Percentiles rank a stretch among this genome's conserved stretches.
Evolutionary conservation across 2,329 filamentous ascomycete genomes (phyloP).

Genomic region (Scolecobasidium constrictum): DNA sequence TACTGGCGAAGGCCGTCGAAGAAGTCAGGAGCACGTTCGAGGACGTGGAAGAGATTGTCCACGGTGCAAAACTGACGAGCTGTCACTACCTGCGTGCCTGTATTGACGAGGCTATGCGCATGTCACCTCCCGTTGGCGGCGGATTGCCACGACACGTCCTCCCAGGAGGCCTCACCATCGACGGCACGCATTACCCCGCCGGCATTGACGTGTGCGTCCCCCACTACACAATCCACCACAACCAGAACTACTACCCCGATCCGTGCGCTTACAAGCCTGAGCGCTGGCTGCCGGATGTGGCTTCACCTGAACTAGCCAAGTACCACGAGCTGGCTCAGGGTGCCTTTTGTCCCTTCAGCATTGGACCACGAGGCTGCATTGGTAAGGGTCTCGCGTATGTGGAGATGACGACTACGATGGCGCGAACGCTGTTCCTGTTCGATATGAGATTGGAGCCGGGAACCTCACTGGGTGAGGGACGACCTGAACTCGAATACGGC

Average conservation of each 20-base stretch:
- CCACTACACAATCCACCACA: conserved; percentile 28
- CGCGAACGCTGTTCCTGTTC: conserved; percentile 49
- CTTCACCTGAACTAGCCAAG: conserved; percentile 10
- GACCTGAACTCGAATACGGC: conserved; percentile 39
- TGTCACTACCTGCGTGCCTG: conserved; percentile 26
- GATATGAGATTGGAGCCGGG: conserved; percentile 35
- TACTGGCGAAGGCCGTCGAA: conserved; percentile 21
- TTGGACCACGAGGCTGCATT: conserved; percentile 61
- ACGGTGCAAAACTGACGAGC: conserved; percentile 21
- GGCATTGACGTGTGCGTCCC: conserved; percentile 26
- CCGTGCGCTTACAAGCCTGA: conserved; percentile 27
- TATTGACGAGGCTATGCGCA: conserved; percentile 30
- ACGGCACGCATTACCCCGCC: conserved; percentile 23
- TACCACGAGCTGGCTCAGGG: conserved; percentile 38
- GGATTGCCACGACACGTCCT: conserved; percentile 27
- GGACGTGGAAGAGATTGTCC: conserved; percentile 26
- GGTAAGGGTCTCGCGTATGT: conserved; percentile 59
- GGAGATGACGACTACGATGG: conserved; percentile 54
- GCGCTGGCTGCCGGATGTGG: conserved; percentile 24
- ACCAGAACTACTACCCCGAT: conserved; percentile 24
- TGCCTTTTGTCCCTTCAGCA: conserved; percentile 65
- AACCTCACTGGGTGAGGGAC: conserved; percentile 31
- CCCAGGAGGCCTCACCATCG: conserved; percentile 25
- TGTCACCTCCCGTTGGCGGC: conserved; percentile 28
- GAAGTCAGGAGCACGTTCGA: conserved; percentile 24